Conservation (phyloP, 2,329 filamentous ascomycete genomes). For the Botrytis cinerea region DNA sequence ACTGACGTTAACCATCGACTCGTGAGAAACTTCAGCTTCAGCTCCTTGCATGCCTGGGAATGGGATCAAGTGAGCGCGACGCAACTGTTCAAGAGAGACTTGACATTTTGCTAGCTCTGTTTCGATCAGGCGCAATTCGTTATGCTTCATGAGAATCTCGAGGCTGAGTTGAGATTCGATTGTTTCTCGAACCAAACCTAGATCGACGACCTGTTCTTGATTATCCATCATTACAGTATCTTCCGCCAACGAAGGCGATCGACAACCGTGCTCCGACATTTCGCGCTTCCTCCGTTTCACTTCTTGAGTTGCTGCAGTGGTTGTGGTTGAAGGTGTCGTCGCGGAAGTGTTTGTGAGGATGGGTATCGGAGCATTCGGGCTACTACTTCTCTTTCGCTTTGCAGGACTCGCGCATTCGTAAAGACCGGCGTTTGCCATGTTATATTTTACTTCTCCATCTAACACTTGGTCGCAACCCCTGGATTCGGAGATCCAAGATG, state of each 20-base stretch:
- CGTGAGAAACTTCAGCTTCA: constrained; percentile 45
- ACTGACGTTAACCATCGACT: constrained; percentile 70
- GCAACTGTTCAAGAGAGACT: constrained; percentile 86
- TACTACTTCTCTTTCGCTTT: constrained; percentile 38
- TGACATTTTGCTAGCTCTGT: constrained; percentile 97
- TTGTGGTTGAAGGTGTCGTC: neutral
- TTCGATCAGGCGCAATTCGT: constrained; percentile 90
- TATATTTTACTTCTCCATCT: constrained; percentile 46
- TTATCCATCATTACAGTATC: constrained; percentile 29
- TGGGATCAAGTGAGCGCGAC: constrained; percentile 87
- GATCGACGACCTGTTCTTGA: constrained; percentile 30
- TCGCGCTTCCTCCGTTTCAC: constrained; percentile 42
- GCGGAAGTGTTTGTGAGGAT: constrained; percentile 18
- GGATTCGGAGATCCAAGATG: constrained; percentile 56
- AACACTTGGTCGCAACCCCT: constrained; percentile 57
- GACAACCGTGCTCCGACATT: constrained; percentile 24
- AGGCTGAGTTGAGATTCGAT: constrained; percentile 87
- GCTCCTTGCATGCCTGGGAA: constrained; percentile 74
- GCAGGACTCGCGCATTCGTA: constrained; percentile 31
- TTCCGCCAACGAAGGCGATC: constrained; percentile 7
- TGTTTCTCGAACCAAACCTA: constrained; percentile 40
- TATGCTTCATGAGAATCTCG: constrained; percentile 91
- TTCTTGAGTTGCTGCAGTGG: constrained; percentile 34
- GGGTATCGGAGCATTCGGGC: constrained; percentile 25
- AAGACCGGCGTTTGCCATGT: constrained; percentile 41